Evolutionary conservation across 352 stramenopile genomes (phyloP), one percentile per base, ranked within the genome.

Genomic region (Pilasporangium apinafurcum): DNA sequence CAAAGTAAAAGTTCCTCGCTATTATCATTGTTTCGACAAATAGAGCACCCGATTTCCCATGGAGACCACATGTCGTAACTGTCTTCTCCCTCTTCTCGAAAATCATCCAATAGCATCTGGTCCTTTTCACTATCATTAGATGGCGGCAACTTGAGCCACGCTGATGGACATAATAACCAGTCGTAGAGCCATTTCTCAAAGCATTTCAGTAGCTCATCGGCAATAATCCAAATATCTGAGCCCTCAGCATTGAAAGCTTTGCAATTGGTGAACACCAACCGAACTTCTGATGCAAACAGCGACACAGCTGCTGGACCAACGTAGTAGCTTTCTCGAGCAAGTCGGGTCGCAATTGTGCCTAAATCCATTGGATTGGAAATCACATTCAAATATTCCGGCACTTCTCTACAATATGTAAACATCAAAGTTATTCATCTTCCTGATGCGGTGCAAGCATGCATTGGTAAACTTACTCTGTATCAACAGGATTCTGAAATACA

Each of bases 151-250:
- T 82, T 80, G n/a, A 92, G 53, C 83, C 81, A 95, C 8, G 83
- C 81, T 0, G 72, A 76, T 2, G 83, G 81, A 24, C 62, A 74
- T 20, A 92, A 47, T 37, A 93, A 49, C 84, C 84, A 95, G 17
- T 95, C 77, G 51, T 92, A 92, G 18, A 90, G 49, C 72, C 83
- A 91, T 40, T 92, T 91, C 34, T 95, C 84, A 46, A 95, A 95
- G 3, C 61, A 74, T 45, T 73, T 71, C 5, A 83, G 47, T 4
- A 95, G 55, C 8, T 71, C 69, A 28, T 92, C 56, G 2, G 84
- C 81, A 48, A 87, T 58, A 20, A 60, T 33, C 70, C 71, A 90
- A 44, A 95, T 95, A 16, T 86, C 81, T 0, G 84, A 95, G 20
- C 62, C 76, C 25, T 85, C 71, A 0, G 65, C 64, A 53, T 95